Evolutionary conservation across 1,139 yeast genomes (phyloP).

Genomic region (Suhomyces bolitotheri): DNA sequence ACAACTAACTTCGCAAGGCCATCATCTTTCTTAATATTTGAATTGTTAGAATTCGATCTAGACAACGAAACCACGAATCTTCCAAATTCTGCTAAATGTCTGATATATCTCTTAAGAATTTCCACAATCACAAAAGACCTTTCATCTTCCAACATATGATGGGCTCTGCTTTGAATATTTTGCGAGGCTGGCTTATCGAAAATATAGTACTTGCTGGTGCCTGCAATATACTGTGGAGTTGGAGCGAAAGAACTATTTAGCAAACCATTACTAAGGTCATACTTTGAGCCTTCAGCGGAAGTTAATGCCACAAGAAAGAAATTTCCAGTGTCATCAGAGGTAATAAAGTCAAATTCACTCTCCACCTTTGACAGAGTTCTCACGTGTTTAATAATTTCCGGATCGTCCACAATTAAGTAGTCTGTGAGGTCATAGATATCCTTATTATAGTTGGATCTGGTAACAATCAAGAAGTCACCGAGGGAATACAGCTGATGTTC

Average conservation of each 20-base stretch:
- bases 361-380: conserved; percentile 7
- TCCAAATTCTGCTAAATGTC: conserved; percentile 42
- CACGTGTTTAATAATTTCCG: conserved; percentile 18
- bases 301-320: conserved; percentile 12
- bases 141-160: conserved; percentile 34
- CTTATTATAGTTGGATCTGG: conserved; percentile 14
- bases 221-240: conserved; percentile 9
- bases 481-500: conserved; percentile 19
- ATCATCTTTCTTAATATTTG: conserved; percentile 1
- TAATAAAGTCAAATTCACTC: conserved; percentile 9
- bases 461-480: conserved; percentile 21
- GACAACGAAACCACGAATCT: conserved; percentile 22
- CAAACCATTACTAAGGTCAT: conserved; percentile 16
- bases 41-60: neutral
- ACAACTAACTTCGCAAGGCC: conserved; percentile 40
- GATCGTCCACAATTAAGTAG: conserved; percentile 24
- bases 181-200: conserved; percentile 36
- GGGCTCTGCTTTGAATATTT: conserved; percentile 29
- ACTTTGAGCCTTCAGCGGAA: conserved; percentile 11
- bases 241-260: conserved; percentile 8
- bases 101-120: conserved; percentile 26
- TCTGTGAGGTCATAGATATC: conserved; percentile 33
- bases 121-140: conserved; percentile 13
- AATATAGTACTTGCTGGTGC: conserved; percentile 16
- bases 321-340: conserved; percentile 11